Base-by-base conservation (phyloP, 805 yeast genomes). In the Candida alai region DNA sequence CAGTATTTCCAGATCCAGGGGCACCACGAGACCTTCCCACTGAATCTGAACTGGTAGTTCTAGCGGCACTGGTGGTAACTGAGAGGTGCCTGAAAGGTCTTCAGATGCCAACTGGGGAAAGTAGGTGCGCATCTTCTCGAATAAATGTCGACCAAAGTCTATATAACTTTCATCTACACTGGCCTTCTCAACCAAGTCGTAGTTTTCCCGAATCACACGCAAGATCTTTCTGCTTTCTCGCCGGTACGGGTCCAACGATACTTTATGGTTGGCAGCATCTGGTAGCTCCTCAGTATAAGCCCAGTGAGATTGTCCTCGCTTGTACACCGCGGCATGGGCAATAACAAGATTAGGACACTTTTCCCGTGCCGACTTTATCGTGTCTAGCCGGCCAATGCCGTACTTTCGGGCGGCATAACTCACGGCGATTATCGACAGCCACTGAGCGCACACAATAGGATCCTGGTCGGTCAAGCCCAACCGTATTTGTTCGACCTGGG, bases 381-480 rank as follows among this genome's bases (percentile, higher is more conserved):
- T 66, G 50, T 84, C 93, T 81, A 87, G 80, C 39, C 98, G 62
- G 11, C 75, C 66, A 14, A 93, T 78, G 0, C 96, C 96, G 52
- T 53, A 88, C 35, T 78, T 76, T 24, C 97, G 66, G 0, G 98
- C 97, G 0, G 96, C 84, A 56, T 86, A 86, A 2, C 84, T 77
- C 0, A 93, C 94, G 0, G 98, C 98, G 39, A 93, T 90, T 3
- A 93, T 61, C 0, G 89, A 71, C 30, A 72, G 68, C 98, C 98
- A 93, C 51, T 93, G 98, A 4, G 87, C 86, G 54, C 97, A 89
- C 0, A 88, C 97, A 2, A 93, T 82, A 0, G 98, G 97, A 41
- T 79, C 89, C 2, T 78, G 75, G 2, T 62, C 64, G 2, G 78
- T 58, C 11, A 82, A 59, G 0, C 81, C 81, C 12, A 86, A 67